Base-by-base conservation (phyloP, 139 green algal genomes). In the Chlorella sp. region DNA sequence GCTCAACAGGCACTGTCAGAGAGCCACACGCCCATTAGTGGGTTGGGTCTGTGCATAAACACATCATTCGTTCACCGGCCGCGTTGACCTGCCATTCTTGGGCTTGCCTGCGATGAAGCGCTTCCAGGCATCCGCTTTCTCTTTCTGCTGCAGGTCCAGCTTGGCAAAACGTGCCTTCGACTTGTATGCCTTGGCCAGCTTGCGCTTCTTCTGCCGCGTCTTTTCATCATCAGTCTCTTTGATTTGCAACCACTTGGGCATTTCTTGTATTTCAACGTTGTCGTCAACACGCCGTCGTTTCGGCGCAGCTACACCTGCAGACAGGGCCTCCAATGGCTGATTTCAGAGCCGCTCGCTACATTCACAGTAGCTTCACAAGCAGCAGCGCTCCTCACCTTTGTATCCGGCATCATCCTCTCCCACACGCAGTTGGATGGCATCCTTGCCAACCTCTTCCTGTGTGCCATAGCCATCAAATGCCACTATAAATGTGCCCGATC, bases 101-200 rank as follows among this genome's bases (percentile, higher is more conserved):
- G 72, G 62, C 30, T 85, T 85, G 34, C 67, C 72, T 6, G 57
- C 32, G 13, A 78, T 32, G 87, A 90, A 90, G 25, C 28, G 80
- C 64, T 85, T 87, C 86, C 86, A 90, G 25, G 74, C 68, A 51
- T 90, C 82, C 13, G 81, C 82, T 67, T 90, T 90, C n/a, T 80
- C 36, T 71, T 91, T 90, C 13, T 80, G 84, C 73, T 84, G 78
- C 23, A 93, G 32, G 83, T 98, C 95, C 90, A 96, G 92, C 57
- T 95, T 86, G 62, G 93, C 88, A 67, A 97, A 98, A 6, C 94
- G 89, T 57, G 91, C 91, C 85, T 97, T 96, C 73, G 83, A 93
- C 86, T 98, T 98, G 88, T 90, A 94, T 79, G 88, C 95, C 87
- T 98, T 98, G 30, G 96, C 75, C 73, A 98, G 88, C 89, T 97